Base-by-base conservation (phyloP, 257 asterid genomes). In the Solanum pinnatisectum region DNA sequence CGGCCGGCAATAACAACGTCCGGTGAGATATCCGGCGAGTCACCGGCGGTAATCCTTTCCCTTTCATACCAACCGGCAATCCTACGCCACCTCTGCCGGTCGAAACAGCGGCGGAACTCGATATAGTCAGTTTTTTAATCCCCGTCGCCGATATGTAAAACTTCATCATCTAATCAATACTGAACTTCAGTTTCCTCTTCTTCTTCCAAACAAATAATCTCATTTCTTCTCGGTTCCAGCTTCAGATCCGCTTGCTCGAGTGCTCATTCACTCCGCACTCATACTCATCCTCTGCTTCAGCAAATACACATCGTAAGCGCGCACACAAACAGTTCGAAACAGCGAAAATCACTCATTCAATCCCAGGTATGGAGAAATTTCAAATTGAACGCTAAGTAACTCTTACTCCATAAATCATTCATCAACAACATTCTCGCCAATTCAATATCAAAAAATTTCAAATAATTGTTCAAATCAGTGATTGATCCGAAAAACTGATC, bases 21-120 rank as follows among this genome's bases (percentile, higher is more conserved):
- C 95, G 93, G 39, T 88, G 91, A 88, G 90, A 88, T 20, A 89
- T 44, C 90, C 95, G 92, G 88, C 98, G 92, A 37, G 86, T 78
- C 87, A 67, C 89, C 74, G 87, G 37, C 67, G 90, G 49, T 88
- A 88, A 90, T 25, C 92, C 90, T 71, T 83, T 91, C 90, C 91
- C 89, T 87, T 90, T 93, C 95, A 90, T 91, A 82, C 79, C 87
- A 76, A 84, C 77, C 25, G 70, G 86, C 42, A 82, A 82, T 79
- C 90, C 85, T 39, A 82, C 84, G 60, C 89, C 89, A 14, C 90
- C 91, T 8, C 92, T 91, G 63, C 91, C 93, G 71, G 56, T 91
- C 10, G 59, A 88, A 9, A 40, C 87, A 5, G 81, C 88, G 74
- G 65, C 70, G 30, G 91, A 86, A 81, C 92, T 59, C 86, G 91